Evolutionary conservation across 108 stramenopile genomes (phyloP).

Genomic region (Craspedostauros australis): DNA sequence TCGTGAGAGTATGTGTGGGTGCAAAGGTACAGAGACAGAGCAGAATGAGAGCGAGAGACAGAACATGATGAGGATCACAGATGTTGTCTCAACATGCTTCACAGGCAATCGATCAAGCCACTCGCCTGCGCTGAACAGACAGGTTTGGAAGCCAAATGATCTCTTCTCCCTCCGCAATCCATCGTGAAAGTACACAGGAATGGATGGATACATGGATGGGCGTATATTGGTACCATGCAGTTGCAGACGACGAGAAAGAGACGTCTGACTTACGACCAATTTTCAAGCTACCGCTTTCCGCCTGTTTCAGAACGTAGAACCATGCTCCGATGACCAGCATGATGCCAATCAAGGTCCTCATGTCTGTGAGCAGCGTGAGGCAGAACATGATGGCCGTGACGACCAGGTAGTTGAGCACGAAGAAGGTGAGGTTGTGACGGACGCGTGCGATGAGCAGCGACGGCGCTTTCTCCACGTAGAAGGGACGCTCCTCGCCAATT

Average conservation of each 20-base stretch:
- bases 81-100: too few relatives aligned
- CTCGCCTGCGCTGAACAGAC: not conserved
- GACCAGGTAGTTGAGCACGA: conserved; percentile 80
- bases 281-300: conserved; percentile 43
- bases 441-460: conserved; percentile 62
- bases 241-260: too few relatives aligned
- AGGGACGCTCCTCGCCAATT: conserved; percentile 78
- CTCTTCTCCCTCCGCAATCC: too few relatives aligned
- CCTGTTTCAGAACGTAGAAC: conserved; percentile 63
- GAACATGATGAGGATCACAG: too few relatives aligned
- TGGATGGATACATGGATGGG: too few relatives aligned
- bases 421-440: conserved; percentile 79
- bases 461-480: conserved; percentile 75
- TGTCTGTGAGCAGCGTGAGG: conserved; percentile 67
- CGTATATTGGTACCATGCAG: too few relatives aligned
- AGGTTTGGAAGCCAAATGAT: not conserved
- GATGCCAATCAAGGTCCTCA: conserved; percentile 70
- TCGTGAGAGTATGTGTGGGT: too few relatives aligned
- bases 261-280: conserved; percentile 37
- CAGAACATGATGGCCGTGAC: conserved; percentile 56
- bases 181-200: too few relatives aligned
- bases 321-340: conserved; percentile 67
- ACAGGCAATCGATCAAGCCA: too few relatives aligned
- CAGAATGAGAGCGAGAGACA: too few relatives aligned
- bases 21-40: too few relatives aligned